These are phyloP conservation scores for Wallacemonas sp. DNA, from an alignment of 208 protist genomes.

Conservation along the genomic window DNA sequence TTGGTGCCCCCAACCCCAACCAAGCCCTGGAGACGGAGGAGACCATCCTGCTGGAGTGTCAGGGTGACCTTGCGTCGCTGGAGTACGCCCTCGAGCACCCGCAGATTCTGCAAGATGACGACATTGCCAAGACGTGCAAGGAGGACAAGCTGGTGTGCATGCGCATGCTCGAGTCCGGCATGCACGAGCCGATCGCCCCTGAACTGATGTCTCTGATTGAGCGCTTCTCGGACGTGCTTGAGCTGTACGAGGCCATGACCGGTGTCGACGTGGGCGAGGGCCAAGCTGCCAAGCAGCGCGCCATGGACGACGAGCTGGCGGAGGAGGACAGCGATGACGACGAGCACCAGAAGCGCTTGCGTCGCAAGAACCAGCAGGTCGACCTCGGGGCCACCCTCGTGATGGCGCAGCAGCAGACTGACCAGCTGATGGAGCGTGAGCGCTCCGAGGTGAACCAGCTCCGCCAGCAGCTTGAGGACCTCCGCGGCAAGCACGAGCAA, in stretches of 20 bases:
- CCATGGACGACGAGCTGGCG: conserved; percentile 49
- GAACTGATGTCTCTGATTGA: conserved; percentile 89
- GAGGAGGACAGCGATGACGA: conserved; percentile 77
- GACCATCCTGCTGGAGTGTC: conserved; percentile 72
- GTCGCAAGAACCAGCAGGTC: conserved; percentile 44
- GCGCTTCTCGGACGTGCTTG: conserved; percentile 72
- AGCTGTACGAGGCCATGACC: conserved; percentile 89
- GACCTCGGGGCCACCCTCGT: conserved; percentile 57
- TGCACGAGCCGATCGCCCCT: conserved; percentile 64
- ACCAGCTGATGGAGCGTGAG: conserved; percentile 75
- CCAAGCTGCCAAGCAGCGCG: conserved; percentile 53
- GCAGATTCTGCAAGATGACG: conserved; percentile 74
- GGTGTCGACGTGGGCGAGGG: conserved; percentile 85
- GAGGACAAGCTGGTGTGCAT: conserved; percentile 81
- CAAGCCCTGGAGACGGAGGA: conserved; percentile 69
- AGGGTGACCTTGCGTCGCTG: conserved; percentile 85
- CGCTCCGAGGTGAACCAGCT: conserved; percentile 59
- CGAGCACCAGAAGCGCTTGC: conserved; percentile 55
- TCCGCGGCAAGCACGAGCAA: conserved; percentile 81
- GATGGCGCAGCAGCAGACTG: conserved; percentile 76
- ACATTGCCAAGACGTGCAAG: conserved; percentile 85
- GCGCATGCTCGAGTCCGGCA: conserved; percentile 75
- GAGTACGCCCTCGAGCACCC: conserved; percentile 90
- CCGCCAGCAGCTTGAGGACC: conserved; percentile 72
- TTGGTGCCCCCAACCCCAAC: conserved; percentile 46